A percentile compares a stretch with the other conserved stretches of the same genome.
These are phyloP conservation scores for Phytophthora melonis DNA, from an alignment of 352 stramenopile genomes.

Conservation along the genomic window DNA sequence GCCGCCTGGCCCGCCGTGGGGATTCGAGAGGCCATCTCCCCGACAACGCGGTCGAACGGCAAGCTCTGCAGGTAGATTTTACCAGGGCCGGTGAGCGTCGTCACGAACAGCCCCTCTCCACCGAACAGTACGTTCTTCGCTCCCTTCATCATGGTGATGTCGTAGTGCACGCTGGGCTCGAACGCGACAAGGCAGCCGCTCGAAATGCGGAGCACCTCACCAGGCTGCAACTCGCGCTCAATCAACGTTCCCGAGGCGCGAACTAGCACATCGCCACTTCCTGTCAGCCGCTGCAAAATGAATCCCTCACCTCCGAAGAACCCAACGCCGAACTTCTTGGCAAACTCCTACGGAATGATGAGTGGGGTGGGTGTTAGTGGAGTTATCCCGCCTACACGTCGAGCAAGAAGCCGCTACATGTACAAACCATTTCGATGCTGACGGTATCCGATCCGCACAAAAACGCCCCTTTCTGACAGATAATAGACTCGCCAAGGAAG, in stretches of 20 bases:
- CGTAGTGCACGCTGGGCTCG: slow-evolving; percentile 85
- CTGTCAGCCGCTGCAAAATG: slow-evolving; percentile 93
- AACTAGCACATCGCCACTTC: slow-evolving; percentile 91
- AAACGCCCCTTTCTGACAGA: slow-evolving; percentile 94
- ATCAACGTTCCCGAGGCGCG: slow-evolving; percentile 93
- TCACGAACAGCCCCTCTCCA: slow-evolving; percentile 95
- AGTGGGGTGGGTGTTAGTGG: not conserved
- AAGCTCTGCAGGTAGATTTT: slow-evolving; percentile 93
- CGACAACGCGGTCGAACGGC: slow-evolving; percentile 93
- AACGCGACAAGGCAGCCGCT: slow-evolving; percentile 94
- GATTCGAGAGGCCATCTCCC: slow-evolving; percentile 92
- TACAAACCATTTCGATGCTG: slow-evolving; percentile 92
- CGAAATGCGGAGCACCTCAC: slow-evolving; percentile 92
- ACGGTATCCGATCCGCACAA: slow-evolving; percentile 92
- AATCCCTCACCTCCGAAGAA: slow-evolving; percentile 97
- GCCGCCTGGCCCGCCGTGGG: slow-evolving; percentile 73
- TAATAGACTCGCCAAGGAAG: slow-evolving; percentile 86
- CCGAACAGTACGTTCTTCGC: slow-evolving; percentile 96
- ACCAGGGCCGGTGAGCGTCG: slow-evolving; percentile 92
- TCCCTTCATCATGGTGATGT: slow-evolving; percentile 93
- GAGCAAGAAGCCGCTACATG: not conserved
- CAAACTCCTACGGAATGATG: slow-evolving; percentile 74
- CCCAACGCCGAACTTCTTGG: slow-evolving; percentile 89
- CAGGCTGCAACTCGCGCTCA: slow-evolving; percentile 83
- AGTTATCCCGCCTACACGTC: not conserved